phyloP scores from a whole-genome alignment of 257 asterid genomes.

The Sherardia arvensis region DNA sequence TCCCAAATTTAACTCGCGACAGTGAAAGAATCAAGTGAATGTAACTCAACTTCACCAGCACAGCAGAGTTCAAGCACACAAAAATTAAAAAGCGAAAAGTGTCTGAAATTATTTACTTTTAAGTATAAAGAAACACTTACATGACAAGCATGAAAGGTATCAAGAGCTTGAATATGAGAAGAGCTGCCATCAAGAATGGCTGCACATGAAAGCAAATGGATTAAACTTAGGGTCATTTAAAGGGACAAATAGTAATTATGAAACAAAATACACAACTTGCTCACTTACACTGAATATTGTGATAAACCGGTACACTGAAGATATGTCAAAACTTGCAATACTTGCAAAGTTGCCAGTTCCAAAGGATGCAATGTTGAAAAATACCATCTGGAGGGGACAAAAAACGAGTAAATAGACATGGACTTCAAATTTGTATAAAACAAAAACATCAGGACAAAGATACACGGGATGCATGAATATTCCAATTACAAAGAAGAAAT shows the following conservation, averaged over 20 bases:
- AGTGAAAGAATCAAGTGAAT: neutral
- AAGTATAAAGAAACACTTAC: constrained; percentile 52
- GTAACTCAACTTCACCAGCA: neutral
- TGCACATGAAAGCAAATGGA: constrained; percentile 32
- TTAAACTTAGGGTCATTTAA: neutral
- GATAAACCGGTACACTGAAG: constrained; percentile 93
- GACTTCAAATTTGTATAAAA: neutral
- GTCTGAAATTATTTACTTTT: neutral
- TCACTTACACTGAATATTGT: constrained; percentile 87
- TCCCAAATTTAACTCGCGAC: neutral
- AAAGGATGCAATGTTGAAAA: constrained; percentile 92
- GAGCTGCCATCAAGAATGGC: constrained; percentile 98
- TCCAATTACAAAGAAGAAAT: neutral
- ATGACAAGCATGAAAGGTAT: constrained; percentile 81
- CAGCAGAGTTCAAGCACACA: neutral
- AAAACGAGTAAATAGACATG: neutral
- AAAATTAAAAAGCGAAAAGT: neutral
- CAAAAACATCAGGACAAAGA: neutral
- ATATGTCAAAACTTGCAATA: constrained; percentile 94
- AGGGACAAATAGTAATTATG: constrained; percentile 9
- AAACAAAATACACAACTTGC: neutral
- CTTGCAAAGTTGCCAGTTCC: constrained; percentile 99
- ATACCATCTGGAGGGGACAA: constrained; percentile 56
- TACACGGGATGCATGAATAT: neutral
- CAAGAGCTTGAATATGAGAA: constrained; percentile 74